Evolutionary conservation across 805 yeast genomes (phyloP).

Genomic region (Debaryomyces hansenii): DNA sequence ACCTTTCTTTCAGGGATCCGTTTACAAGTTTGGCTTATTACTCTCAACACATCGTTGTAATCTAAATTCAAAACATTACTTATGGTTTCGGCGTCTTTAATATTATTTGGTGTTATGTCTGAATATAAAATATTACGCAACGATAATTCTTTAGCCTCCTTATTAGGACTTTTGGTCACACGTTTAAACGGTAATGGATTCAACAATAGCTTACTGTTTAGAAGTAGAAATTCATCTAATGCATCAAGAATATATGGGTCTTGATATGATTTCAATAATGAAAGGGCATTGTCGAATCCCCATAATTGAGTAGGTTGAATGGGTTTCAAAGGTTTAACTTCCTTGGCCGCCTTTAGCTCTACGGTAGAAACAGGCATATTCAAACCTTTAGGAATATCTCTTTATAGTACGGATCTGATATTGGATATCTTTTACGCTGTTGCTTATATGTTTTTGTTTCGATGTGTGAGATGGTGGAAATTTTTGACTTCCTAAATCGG

Average conservation of each 20-base stretch:
- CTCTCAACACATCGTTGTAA: slow-evolving; percentile 48
- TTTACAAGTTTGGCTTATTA: slow-evolving; percentile 40
- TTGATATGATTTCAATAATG: slow-evolving; percentile 27
- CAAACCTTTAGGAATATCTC: background rate
- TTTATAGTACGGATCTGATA: background rate
- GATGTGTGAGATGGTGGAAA: background rate
- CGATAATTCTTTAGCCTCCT: slow-evolving; percentile 27
- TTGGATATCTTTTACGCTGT: background rate
- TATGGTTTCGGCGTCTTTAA: slow-evolving; percentile 41
- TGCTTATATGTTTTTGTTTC: background rate
- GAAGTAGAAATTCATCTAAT: slow-evolving; percentile 39
- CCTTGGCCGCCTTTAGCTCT: slow-evolving; percentile 3
- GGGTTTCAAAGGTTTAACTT: slow-evolving; percentile 22
- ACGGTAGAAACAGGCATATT: slow-evolving; percentile 6
- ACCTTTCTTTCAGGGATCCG: slow-evolving; percentile 35
- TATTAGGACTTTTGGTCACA: background rate
- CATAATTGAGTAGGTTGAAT: slow-evolving; percentile 36
- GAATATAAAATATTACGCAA: slow-evolving; percentile 43
- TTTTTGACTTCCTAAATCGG: slow-evolving; percentile 16
- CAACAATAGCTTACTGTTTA: slow-evolving; percentile 28
- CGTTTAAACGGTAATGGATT: slow-evolving; percentile 31
- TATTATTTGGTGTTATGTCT: slow-evolving; percentile 30
- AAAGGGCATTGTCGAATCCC: slow-evolving; percentile 41
- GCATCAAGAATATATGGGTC: slow-evolving; percentile 35
- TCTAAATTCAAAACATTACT: slow-evolving; percentile 40